These are phyloP conservation scores for Umbilicus rupestris DNA, from an alignment of 164 flowering plant genomes.

Conservation along the genomic window DNA sequence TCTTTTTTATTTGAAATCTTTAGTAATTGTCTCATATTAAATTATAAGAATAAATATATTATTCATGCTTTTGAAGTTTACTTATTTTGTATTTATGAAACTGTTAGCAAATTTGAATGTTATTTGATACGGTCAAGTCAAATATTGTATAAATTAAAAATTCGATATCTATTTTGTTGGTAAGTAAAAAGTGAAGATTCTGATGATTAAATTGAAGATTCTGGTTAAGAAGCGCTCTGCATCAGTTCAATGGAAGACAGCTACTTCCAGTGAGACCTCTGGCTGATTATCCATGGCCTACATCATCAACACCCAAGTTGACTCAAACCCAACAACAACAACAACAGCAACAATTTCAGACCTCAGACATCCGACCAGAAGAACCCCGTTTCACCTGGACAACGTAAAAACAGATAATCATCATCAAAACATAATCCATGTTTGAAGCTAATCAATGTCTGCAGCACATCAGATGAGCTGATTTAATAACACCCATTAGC, in stretches of 20 bases:
- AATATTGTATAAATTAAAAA: too few species aligned
- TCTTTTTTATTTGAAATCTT: too few species aligned
- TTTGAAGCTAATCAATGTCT: neutral
- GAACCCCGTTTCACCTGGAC: conserved; percentile 8
- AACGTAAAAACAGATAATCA: neutral
- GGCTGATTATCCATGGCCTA: neutral
- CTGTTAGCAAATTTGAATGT: too few species aligned
- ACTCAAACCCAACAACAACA: conserved; percentile 3
- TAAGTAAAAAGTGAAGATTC: neutral
- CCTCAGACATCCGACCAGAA: neutral
- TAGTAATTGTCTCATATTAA: too few species aligned
- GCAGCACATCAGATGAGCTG: too few species aligned
- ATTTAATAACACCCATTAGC: neutral
- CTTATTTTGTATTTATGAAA: too few species aligned
- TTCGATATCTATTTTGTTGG: too few species aligned
- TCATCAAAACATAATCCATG: neutral
- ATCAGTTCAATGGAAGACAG: conserved; percentile 8
- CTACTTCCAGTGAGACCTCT: neutral
- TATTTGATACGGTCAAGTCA: too few species aligned
- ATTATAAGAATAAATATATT: too few species aligned
- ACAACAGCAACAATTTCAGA: neutral
- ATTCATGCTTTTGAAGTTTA: too few species aligned
- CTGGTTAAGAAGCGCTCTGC: neutral
- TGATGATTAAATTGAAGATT: conserved; percentile 1
- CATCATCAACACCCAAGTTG: conserved; percentile 4